Conservation (phyloP, 371 early-diverging fungal species). For the Amoeboaphelidium protococcarum region DNA sequence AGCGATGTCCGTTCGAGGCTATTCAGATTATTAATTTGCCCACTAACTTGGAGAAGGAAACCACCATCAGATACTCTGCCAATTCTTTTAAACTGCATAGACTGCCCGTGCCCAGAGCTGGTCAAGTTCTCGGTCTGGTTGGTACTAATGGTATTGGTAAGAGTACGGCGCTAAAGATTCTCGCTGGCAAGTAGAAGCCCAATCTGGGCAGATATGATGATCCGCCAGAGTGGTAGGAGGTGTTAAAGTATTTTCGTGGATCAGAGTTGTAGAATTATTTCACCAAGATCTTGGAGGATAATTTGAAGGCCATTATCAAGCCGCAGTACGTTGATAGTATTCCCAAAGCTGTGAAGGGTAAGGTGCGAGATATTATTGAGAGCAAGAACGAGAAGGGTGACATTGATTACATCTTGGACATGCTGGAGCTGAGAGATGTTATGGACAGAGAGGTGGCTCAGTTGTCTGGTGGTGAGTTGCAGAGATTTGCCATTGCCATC, state of each 20-base stretch:
- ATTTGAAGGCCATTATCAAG: constrained; percentile 80
- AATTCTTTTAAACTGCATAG: constrained; percentile 99
- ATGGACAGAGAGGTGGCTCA: constrained; percentile 64
- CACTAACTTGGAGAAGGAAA: constrained; percentile 82
- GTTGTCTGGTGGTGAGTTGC: constrained; percentile 98
- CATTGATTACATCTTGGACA: constrained; percentile 36
- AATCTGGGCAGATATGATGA: constrained; percentile 75
- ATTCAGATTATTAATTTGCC: constrained; percentile 97
- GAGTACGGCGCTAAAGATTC: constrained; percentile 90
- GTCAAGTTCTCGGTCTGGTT: constrained; percentile 94
- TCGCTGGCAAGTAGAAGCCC: constrained; percentile 92
- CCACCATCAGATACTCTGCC: constrained; percentile 91
- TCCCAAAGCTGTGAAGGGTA: constrained; percentile 60
- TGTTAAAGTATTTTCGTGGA: constrained; percentile 92
- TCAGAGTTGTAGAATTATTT: constrained; percentile 98
- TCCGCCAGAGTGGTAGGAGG: constrained; percentile 90
- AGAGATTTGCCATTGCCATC: constrained; percentile 91
- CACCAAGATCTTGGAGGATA: constrained; percentile 88
- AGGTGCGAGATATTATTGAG: constrained; percentile 45
- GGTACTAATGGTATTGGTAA: constrained; percentile 98
- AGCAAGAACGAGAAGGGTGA: constrained; percentile 47
- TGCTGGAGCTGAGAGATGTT: constrained; percentile 57
- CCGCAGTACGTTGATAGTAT: constrained; percentile 96
- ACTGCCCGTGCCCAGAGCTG: constrained; percentile 89
- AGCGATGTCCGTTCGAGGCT: constrained; percentile 98